These are phyloP conservation scores for Pseudomonodictys pantanalensis DNA, from an alignment of 495 filamentous ascomycete species.

Conservation along the genomic window DNA sequence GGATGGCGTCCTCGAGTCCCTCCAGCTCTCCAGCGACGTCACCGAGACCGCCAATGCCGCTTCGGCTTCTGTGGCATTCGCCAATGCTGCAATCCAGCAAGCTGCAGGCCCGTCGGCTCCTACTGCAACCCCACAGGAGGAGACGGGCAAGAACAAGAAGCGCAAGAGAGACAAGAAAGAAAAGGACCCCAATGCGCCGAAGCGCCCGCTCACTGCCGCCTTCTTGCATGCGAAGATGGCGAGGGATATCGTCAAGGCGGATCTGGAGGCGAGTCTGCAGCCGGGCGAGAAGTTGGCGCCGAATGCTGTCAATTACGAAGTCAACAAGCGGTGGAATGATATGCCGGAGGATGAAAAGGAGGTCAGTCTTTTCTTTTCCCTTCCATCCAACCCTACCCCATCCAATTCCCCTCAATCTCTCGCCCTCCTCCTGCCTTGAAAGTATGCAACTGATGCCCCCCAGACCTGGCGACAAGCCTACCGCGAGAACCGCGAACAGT, in stretches of 20 bases:
- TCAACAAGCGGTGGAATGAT: conserved; percentile 73
- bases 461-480: conserved; percentile 31
- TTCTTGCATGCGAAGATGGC: conserved; percentile 89
- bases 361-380: conserved; percentile 47
- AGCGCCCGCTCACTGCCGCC: conserved; percentile 88
- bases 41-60: conserved; percentile 7
- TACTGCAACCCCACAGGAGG: conserved; percentile 36
- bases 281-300: conserved; percentile 72
- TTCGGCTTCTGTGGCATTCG: conserved; percentile 40
- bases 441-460: not conserved
- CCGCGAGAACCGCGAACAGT: conserved; percentile 21
- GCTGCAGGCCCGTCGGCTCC: conserved; percentile 27
- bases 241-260: conserved; percentile 68
- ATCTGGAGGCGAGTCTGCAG: conserved; percentile 65
- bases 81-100: conserved; percentile 32
- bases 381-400: conserved; percentile 8
- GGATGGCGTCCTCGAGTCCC: conserved; percentile 29
- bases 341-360: conserved; percentile 72
- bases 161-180: conserved; percentile 56
- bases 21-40: conserved; percentile 27
- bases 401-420: too few species aligned
- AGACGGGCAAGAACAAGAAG: conserved; percentile 39
- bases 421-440: too few species aligned
- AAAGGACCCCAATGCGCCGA: conserved; percentile 92
- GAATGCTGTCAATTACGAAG: conserved; percentile 51